Evolutionary conservation across 108 stramenopile species (phyloP).

Genomic region (Cyclostephanos tholiformis): DNA sequence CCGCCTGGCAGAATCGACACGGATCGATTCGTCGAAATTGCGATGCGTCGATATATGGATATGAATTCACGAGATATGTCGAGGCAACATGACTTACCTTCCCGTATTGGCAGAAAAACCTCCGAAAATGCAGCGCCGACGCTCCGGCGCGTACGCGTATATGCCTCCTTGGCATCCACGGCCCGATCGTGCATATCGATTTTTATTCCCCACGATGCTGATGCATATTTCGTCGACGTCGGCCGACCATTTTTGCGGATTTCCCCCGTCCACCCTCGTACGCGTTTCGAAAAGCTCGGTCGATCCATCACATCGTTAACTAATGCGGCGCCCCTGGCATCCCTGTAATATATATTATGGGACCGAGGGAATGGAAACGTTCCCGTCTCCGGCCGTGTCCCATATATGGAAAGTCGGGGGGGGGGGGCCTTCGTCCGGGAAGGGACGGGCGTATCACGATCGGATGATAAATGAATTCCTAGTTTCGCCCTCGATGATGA

Average conservation of each 20-base stretch:
- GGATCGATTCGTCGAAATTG: not conserved
- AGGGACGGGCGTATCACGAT: not conserved
- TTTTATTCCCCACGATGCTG: constrained; percentile 48
- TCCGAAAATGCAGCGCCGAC: constrained; percentile 78
- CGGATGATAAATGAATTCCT: constrained; percentile 9
- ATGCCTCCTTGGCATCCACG: constrained; percentile 23
- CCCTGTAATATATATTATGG: constrained; percentile 97
- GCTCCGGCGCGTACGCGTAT: constrained; percentile 22
- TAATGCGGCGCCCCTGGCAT: constrained; percentile 95
- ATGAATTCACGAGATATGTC: not conserved
- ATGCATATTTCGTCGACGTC: constrained; percentile 36
- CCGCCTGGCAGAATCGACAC: constrained; percentile 4
- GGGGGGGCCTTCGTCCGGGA: constrained; percentile 25
- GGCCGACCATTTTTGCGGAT: constrained; percentile 62
- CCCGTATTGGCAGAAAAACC: constrained; percentile 67
- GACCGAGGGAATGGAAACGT: constrained; percentile 95
- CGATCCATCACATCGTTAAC: constrained; percentile 98
- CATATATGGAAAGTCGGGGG: constrained; percentile 87
- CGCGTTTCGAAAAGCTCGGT: constrained; percentile 89
- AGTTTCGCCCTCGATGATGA: constrained; percentile 24
- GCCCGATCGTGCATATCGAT: constrained; percentile 38
- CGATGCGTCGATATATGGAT: not conserved
- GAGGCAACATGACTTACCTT: constrained; percentile 1
- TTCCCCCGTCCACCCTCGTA: constrained; percentile 93
- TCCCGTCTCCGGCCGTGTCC: constrained; percentile 99